Percentiles rank a stretch among this genome's conserved stretches.
Conservation (phyloP, 2,329 filamentous ascomycete species). For the Talaromyces sp. region DNA sequence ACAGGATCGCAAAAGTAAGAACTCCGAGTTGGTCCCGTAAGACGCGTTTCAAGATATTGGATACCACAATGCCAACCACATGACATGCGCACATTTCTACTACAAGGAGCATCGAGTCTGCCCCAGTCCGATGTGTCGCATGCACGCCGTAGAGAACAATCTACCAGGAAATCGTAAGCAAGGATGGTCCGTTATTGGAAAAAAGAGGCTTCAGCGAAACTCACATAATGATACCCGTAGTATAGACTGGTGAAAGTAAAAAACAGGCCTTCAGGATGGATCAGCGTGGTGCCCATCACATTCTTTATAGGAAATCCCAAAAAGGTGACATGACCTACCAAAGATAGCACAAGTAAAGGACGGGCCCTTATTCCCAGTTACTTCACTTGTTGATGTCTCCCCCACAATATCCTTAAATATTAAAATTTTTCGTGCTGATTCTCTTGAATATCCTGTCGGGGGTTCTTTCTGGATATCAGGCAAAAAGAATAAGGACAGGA, state of each 20-base stretch:
- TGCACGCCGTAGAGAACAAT: not conserved
- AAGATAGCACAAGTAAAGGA: not conserved
- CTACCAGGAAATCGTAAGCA: not conserved
- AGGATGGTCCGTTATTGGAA: not conserved
- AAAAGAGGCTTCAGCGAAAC: not conserved
- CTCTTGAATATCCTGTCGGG: not conserved
- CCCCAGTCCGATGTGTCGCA: not conserved
- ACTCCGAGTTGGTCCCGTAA: not conserved
- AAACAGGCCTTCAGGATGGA: not conserved
- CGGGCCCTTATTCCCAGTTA: not conserved
- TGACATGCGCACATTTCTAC: not conserved
- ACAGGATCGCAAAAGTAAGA: constrained; percentile 24
- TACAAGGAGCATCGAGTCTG: not conserved
- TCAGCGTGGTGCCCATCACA: not conserved
- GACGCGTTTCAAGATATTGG: not conserved
- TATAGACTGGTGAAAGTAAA: not conserved
- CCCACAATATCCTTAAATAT: not conserved
- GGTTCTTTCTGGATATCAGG: not conserved
- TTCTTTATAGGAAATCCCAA: not conserved
- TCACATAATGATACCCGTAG: not conserved
- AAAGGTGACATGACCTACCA: not conserved
- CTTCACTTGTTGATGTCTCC: too few relatives aligned
- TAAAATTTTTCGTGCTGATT: not conserved
- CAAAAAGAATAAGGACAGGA: not conserved
- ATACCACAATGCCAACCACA: not conserved